Base-by-base conservation (phyloP, 192 early-diverging fungal species). In the Paraglomus occultum region DNA sequence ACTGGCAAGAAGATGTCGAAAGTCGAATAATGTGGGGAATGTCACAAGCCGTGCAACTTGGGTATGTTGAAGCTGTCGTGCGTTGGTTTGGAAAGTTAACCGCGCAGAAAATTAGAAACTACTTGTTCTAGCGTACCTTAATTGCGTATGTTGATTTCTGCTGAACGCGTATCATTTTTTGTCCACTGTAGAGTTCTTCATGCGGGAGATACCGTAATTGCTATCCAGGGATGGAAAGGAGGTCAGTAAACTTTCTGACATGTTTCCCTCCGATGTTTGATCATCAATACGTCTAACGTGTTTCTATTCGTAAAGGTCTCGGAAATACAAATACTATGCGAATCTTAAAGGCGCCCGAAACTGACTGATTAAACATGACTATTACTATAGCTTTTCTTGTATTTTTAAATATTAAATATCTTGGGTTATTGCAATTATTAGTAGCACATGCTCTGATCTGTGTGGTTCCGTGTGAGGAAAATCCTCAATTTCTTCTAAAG, bases 1-100 rank as follows among this genome's bases (percentile, higher is more conserved):
- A 84, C 67, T 93, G 92, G 92, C 92, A 93, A 79, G 84, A 87
- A 73, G 90, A 93, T 76, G 92, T 93, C 20, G 92, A 93, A 67
- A 79, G 76, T 64, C 83, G 92, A 70, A 81, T 93, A 73, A 81
- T 82, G 64, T 92, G 87, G 83, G 88, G 88, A 64, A 88, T 93
- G 77, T 86, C 90, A 46, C 85, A 87, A 49, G 92, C 88, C 39
- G 78, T 89, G 31, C 79, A 88, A 53, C 78, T 85, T 17, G 85
- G 78, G 79, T 77, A 70, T 74, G 54, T 55, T 77, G 20, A 74
- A 70, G 39, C 23, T 39, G 8, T 66, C 15, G 51, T 10, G 8
- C 0, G 46, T 48, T 23, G 15, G 46, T 64, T 64, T 48, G 31
- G 31, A 3, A 31, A 3, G 3, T 31, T 31, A 31, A 31, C 3